Evolutionary conservation across 2,329 filamentous ascomycete species (phyloP).

Genomic region (Verticillium tricorpus): DNA sequence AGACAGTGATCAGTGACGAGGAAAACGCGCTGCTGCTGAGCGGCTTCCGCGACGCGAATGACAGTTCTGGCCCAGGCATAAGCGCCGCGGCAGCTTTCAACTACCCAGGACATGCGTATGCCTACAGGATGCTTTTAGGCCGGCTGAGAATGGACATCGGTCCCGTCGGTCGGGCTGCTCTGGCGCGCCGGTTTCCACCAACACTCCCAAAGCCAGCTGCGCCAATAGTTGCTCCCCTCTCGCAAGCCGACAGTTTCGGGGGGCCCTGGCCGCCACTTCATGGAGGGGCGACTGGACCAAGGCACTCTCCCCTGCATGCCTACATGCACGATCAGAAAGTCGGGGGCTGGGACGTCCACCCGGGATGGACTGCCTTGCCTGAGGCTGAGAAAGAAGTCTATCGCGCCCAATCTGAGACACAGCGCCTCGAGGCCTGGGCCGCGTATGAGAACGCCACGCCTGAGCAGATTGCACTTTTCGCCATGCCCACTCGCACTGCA

Average conservation of each 20-base stretch:
- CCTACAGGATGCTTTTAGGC: background rate
- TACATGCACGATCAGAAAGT: background rate
- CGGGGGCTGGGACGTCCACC: background rate
- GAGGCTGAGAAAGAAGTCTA: background rate
- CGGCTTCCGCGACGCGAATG: background rate
- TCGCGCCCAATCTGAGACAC: background rate
- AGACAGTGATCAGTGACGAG: background rate
- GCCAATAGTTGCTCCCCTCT: background rate
- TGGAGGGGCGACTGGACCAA: background rate
- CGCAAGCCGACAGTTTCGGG: background rate
- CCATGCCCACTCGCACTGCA: background rate
- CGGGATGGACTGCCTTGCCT: background rate
- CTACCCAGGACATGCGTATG: background rate
- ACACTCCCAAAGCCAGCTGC: too few relatives aligned
- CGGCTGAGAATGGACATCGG: background rate
- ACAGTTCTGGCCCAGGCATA: background rate
- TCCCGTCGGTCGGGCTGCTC: background rate
- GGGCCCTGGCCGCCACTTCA: background rate
- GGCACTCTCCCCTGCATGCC: background rate
- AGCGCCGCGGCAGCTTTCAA: background rate
- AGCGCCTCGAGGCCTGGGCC: constrained; percentile 1
- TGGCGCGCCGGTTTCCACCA: too few relatives aligned
- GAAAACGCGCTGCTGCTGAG: constrained; percentile 1
- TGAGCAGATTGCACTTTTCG: background rate
- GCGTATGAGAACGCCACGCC: background rate